Conservation (phyloP, 2,329 filamentous ascomycete species). For the Fusarium clavum region DNA sequence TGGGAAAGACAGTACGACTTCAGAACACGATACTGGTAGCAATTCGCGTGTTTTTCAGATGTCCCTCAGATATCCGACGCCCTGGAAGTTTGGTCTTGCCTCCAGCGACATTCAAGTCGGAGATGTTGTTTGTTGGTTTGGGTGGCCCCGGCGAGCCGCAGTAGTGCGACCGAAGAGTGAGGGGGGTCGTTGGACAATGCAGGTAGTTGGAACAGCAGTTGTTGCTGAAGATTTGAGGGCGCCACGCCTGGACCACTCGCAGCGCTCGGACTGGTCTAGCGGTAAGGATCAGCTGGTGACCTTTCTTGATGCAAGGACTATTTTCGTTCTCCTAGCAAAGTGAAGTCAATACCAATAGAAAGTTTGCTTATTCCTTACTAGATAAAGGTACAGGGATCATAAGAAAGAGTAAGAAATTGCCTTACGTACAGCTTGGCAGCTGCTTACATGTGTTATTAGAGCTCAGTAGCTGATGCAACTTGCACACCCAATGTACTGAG, state of each 20-base stretch:
- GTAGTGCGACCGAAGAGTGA: neutral
- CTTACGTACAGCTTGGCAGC: no score
- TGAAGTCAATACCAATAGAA: no score
- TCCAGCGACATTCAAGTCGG: neutral
- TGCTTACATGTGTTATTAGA: no score
- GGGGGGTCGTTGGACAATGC: no score
- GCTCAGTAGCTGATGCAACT: no score
- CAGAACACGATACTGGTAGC: no score
- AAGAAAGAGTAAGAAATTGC: no score
- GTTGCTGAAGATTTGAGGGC: neutral
- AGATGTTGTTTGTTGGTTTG: neutral
- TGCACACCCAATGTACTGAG: no score
- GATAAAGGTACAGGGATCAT: no score
- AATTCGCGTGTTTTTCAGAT: neutral
- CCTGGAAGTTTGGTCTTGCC: neutral
- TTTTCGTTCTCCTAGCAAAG: neutral
- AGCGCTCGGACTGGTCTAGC: neutral
- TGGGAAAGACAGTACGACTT: fast-evolving
- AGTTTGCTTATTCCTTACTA: no score
- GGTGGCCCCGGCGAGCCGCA: neutral
- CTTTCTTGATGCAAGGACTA: neutral
- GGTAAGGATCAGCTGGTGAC: no score
- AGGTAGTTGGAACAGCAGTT: neutral
- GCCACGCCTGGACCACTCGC: fast-evolving
- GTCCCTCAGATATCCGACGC: fast-evolving